Percentiles rank a stretch among this genome's conserved stretches.
These are phyloP conservation scores for Leccinum pachyderme DNA, from an alignment of 1,284 basidiomycete species.

Conservation along the genomic window DNA sequence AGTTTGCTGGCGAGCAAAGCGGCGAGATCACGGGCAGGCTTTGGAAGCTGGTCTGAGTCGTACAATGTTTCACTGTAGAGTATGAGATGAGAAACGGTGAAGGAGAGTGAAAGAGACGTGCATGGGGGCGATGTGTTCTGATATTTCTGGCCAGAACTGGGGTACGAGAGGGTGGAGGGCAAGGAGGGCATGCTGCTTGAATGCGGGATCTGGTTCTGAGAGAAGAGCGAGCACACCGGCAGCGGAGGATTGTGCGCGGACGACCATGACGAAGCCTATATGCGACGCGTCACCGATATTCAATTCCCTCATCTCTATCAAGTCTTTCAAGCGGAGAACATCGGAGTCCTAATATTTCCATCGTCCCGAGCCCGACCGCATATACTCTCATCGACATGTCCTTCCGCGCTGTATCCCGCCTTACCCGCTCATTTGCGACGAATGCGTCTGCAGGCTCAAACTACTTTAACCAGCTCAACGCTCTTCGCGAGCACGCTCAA, in stretches of 20 bases:
- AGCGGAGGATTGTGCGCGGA: slow-evolving; percentile 71
- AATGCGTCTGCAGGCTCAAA: slow-evolving; percentile 40
- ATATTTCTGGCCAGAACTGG: slow-evolving; percentile 97
- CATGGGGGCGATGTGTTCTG: slow-evolving; percentile 89
- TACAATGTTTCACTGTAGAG: slow-evolving; percentile 79
- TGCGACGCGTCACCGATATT: slow-evolving; percentile 28
- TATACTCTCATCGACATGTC: slow-evolving; percentile 38
- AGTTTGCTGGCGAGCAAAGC: slow-evolving; percentile 92
- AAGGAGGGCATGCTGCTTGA: slow-evolving; percentile 88
- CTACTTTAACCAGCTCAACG: slow-evolving; percentile 56
- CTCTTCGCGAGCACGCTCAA: slow-evolving; percentile 65
- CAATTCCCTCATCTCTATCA: background rate
- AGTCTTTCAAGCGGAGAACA: slow-evolving; percentile 29
- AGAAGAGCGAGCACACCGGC: slow-evolving; percentile 89
- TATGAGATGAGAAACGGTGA: slow-evolving; percentile 14
- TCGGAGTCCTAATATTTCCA: slow-evolving; percentile 19
- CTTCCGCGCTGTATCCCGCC: slow-evolving; percentile 41
- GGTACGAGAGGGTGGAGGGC: slow-evolving; percentile 81
- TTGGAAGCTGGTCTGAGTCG: slow-evolving; percentile 75
- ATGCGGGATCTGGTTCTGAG: slow-evolving; percentile 79
- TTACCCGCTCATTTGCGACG: slow-evolving; percentile 40
- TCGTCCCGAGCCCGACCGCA: slow-evolving; percentile 18
- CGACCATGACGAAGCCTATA: slow-evolving; percentile 44
- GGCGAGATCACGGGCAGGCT: slow-evolving; percentile 73
- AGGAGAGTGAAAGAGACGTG: slow-evolving; percentile 41